Base-by-base conservation (phyloP, 1,139 yeast species). In the Hyphopichia buzzinii region DNA sequence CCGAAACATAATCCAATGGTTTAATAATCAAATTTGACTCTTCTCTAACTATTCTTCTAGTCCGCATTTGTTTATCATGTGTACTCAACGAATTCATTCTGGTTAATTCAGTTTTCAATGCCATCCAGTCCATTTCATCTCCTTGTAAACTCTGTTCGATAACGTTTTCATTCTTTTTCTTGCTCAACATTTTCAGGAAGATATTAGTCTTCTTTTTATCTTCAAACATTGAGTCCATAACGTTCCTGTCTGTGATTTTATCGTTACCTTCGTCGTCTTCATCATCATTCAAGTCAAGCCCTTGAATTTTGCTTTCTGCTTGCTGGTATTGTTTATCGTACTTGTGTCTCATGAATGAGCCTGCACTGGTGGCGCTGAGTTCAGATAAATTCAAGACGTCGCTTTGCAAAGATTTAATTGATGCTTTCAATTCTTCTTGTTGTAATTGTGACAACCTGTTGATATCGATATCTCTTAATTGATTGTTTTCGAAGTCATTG, bases 341-440 rank as follows among this genome's bases (percentile, higher is more conserved):
- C 50, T 77, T 81, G 53, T 87, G 92, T 50, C 95, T 74, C 36
- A 81, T 78, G 43, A 81, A 79, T 10, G 95, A 85, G 0, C 95
- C 95, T 2, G 96, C 96, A 49, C 94, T 84, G 0, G 95, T 86
- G 4, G 95, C 95, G 63, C 94, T 84, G 40, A 85, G 75, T 53
- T 85, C 92, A 30, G 80, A 74, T 41, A 71, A 54, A 42, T 71
- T 72, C 44, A 72, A 62, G 6, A 72, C 77, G 44, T 71, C 77
- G 50, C 74, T 68, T 46, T 70, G 76, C 31, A 71, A 54, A 6
- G 73, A 67, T 41, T 69, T 64, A 40, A 67, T 57, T 1, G 75
- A 69, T 39, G 62, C 64, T 38, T 65, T 67, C 42, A 69, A 55
- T 33, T 65, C 73, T 39, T 68, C 70, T 35, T 61, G 71, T 33